Conservation (phyloP, 345 rosid genomes). For the Jatropha curcas region DNA sequence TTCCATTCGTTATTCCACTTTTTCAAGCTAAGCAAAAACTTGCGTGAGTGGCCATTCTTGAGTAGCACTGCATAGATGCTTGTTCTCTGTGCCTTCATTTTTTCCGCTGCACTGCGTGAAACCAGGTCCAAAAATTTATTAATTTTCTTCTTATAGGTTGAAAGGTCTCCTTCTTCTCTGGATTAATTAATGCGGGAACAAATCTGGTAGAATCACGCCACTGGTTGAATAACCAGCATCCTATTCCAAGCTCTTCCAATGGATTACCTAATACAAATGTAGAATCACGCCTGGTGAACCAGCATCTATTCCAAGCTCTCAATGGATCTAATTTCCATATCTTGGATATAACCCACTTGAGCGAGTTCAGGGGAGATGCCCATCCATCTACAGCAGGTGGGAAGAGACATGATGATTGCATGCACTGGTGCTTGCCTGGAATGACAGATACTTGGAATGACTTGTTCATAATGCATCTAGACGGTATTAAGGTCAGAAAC, state of each 20-base stretch:
- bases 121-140: no score
- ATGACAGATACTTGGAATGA: conserved; percentile 87
- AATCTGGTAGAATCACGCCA: no score
- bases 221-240: conserved; percentile 79
- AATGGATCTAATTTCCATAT: conserved; percentile 57
- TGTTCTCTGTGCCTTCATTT: no score
- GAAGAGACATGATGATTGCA: conserved; percentile 86
- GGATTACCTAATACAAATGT: conserved; percentile 71
- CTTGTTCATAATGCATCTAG: conserved; percentile 45
- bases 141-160: no score
- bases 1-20: no score
- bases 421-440: conserved; percentile 99
- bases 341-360: conserved; percentile 73
- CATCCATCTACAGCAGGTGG: conserved; percentile 85
- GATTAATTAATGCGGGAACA: no score
- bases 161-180: no score
- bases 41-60: no score
- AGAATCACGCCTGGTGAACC: conserved; percentile 70
- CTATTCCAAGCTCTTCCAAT: conserved; percentile 57
- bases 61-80: no score
- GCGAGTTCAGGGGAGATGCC: conserved; percentile 92
- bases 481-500: conserved; percentile 24
- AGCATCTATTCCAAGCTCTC: conserved; percentile 53
- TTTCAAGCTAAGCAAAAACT: no score
- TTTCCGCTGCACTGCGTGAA: no score